phyloP scores from a whole-genome alignment of 2,329 filamentous ascomycete genomes.

The Fusarium sp. region DNA sequence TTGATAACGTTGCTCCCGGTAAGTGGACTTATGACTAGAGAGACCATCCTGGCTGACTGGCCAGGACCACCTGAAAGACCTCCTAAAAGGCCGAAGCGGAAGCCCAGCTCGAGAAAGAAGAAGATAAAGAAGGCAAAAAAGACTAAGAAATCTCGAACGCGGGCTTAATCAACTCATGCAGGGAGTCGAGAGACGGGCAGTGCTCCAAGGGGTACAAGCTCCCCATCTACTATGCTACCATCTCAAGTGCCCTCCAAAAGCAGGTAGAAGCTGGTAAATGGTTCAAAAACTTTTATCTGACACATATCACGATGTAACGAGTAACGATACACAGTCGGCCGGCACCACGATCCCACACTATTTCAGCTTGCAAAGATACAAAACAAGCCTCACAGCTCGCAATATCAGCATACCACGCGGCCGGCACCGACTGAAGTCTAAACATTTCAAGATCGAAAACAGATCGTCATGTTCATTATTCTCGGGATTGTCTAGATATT shows the following conservation, averaged over 20 bases:
- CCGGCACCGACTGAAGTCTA: neutral
- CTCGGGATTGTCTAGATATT: constrained; percentile 3
- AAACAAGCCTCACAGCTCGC: neutral
- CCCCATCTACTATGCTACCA: too few species aligned
- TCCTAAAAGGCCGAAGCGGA: neutral
- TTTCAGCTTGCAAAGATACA: neutral
- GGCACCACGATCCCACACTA: neutral
- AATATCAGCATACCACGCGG: neutral
- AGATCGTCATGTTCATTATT: constrained; percentile 28
- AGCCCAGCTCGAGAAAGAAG: neutral
- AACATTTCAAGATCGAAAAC: neutral
- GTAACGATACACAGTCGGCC: too few species aligned
- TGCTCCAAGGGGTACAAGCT: neutral
- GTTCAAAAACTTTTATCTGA: neutral
- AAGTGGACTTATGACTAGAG: neutral
- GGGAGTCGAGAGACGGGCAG: too few species aligned
- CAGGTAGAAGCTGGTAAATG: neutral
- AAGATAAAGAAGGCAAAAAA: neutral
- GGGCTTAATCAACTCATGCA: neutral
- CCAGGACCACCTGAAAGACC: neutral
- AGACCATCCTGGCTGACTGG: neutral
- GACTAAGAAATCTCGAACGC: neutral
- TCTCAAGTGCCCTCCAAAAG: neutral
- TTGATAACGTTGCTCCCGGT: neutral
- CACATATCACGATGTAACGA: neutral